Evolutionary conservation across 1,284 basidiomycete genomes (phyloP).

Genomic region (Erythrobasidium hasegawianum): DNA sequence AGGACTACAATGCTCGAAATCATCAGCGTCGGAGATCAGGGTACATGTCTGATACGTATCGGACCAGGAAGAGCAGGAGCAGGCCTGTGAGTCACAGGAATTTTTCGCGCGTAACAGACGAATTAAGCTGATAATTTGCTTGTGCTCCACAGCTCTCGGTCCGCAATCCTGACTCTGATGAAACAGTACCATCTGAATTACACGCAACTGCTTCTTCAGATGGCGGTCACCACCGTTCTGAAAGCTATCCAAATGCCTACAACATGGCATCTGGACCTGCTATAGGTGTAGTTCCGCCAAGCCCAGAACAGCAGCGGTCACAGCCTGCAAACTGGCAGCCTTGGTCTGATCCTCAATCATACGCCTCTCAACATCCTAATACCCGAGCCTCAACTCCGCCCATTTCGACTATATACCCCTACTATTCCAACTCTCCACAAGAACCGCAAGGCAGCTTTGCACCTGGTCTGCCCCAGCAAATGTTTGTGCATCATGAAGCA

Average conservation of each 20-base stretch:
- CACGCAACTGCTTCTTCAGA: conserved; percentile 4
- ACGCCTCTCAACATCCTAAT: background rate
- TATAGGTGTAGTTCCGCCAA: no score
- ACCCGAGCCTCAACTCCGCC: background rate
- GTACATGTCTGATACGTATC: conserved; percentile 26
- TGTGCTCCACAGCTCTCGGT: conserved; percentile 21
- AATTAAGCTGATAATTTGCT: background rate
- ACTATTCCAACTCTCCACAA: conserved; percentile 2
- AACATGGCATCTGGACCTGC: no score
- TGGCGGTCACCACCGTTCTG: conserved; percentile 4
- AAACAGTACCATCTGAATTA: background rate
- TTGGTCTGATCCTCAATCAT: background rate
- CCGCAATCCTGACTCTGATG: conserved; percentile 24
- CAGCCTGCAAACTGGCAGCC: background rate
- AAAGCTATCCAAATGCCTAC: no score
- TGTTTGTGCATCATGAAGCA: no score
- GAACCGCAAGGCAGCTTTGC: no score
- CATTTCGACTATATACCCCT: background rate
- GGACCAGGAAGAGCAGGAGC: conserved; percentile 9
- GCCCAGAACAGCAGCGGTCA: no score
- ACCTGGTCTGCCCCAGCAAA: no score
- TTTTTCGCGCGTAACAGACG: background rate
- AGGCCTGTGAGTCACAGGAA: conserved; percentile 22
- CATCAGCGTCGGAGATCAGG: conserved; percentile 15
- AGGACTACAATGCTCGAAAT: no score